Conservation (phyloP, 768 basidiomycete genomes). For the Trametes villosa region DNA sequence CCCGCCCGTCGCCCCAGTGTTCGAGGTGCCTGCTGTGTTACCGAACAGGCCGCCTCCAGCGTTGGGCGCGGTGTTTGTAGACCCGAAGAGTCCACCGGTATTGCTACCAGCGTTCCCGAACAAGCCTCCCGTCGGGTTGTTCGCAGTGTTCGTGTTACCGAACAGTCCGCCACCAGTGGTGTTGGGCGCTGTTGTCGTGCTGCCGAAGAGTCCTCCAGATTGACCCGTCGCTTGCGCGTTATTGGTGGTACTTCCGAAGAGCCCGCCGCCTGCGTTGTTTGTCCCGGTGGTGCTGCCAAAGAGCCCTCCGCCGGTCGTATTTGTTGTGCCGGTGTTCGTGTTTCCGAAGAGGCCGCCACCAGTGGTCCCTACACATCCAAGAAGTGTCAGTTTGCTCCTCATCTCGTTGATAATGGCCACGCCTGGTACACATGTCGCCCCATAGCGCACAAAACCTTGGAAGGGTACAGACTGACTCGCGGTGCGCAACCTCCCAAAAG, state of each 20-base stretch:
- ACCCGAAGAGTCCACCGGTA: slow-evolving; percentile 20
- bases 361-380: background rate
- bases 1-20: slow-evolving; percentile 2
- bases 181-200: background rate
- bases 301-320: slow-evolving; percentile 21
- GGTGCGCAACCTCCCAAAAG: no score
- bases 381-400: background rate
- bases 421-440: no score
- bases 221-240: slow-evolving; percentile 18
- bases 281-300: slow-evolving; percentile 32
- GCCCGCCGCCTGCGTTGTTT: slow-evolving; percentile 19
- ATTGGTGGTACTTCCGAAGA: slow-evolving; percentile 28
- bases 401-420: no score
- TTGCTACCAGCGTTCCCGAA: slow-evolving; percentile 26
- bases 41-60: slow-evolving; percentile 30
- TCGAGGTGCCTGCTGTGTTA: slow-evolving; percentile 2
- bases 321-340: slow-evolving; percentile 19
- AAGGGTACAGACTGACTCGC: no score
- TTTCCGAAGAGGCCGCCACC: slow-evolving; percentile 33
- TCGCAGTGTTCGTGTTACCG: slow-evolving; percentile 18
- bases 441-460: no score
- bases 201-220: slow-evolving; percentile 23
- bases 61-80: slow-evolving; percentile 15
- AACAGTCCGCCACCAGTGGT: slow-evolving; percentile 28
- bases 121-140: slow-evolving; percentile 21